Base-by-base conservation (phyloP, 768 basidiomycete species). In the Mycena amicta region DNA sequence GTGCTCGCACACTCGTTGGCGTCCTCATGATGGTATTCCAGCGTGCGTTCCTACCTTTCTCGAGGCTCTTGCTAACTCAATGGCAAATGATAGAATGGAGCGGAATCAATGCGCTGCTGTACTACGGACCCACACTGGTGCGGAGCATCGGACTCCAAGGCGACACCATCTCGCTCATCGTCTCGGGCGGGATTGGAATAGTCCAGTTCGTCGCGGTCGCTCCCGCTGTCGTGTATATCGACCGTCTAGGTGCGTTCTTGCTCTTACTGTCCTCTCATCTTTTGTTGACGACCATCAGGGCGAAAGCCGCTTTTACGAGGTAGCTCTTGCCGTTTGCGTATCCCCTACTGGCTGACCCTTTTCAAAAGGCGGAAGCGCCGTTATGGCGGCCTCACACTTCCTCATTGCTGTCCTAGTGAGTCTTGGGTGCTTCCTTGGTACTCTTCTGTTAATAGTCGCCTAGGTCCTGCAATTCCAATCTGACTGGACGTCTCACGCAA, bases 21-120 rank as follows among this genome's bases (percentile, higher is more conserved):
- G 76, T 90, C 6, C 71, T 85, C 67, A 82, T 92, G 63, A 91
- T 92, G 87, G 84, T 90, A 52, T 93, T 92, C 65, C 92, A 93
- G 72, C 92, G 91, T 90, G 62, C 39, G 86, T 72, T 18, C 26
- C 47, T 2, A 23, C 45, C 5, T 39, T 37, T 51, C 18, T 54
- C 52, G 6, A 12, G 12, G 6, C 41, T 6, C n/a, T n/a, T n/a
- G n/a, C n/a, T n/a, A n/a, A 22, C 11, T 12, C 41, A 13, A 11
- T 13, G 20, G 20, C 12, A 6, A 12, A 43, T 13, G 13, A 22
- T 65, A 93, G 90, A 93, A 74, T 93, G 92, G 92, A 88, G 85
- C 57, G 92, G 92, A 2, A 93, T 93, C 61, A 93, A 93, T 66
- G 90, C 92, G 11, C 68, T 93, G 29, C 75, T 93, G 6, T 93